Percentiles rank a stretch among this genome's conserved stretches.
Evolutionary conservation across 2,329 filamentous ascomycete genomes (phyloP).

Genomic region (Aspergillus bombycis): DNA sequence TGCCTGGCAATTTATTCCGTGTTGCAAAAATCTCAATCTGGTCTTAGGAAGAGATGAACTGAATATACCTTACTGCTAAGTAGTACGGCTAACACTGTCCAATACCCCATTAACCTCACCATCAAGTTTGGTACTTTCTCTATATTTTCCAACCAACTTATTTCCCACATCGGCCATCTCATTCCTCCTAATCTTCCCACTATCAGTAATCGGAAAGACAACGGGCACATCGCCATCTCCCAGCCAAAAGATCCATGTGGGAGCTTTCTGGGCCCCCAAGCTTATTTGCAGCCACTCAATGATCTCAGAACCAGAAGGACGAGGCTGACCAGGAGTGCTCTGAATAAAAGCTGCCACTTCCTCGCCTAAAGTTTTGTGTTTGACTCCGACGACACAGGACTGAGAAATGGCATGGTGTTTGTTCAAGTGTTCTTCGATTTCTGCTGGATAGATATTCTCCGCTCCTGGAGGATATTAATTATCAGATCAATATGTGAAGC

Average conservation of each 20-base stretch:
- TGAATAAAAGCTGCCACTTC: neutral
- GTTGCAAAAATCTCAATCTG: neutral
- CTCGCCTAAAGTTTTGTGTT: constrained; percentile 25
- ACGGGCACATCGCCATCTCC: neutral
- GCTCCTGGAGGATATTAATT: neutral
- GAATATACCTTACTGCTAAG: neutral
- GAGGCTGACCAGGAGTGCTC: neutral
- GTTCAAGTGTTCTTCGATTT: constrained; percentile 1
- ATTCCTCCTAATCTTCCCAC: neutral
- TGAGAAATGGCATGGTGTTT: neutral
- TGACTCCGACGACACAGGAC: neutral
- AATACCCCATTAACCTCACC: neutral
- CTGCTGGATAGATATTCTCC: constrained; percentile 5
- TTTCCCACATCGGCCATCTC: neutral
- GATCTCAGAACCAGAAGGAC: neutral
- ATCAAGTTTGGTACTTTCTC: neutral
- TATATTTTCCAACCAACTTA: neutral
- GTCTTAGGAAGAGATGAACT: neutral
- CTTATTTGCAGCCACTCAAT: neutral
- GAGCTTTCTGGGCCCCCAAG: neutral
- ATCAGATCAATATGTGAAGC: too few relatives aligned
- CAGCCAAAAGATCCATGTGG: neutral
- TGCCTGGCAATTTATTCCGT: neutral
- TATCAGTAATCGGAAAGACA: neutral
- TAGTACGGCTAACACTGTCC: neutral